Conservation (phyloP, 352 stramenopile species). For the Pythium rhizo-oryzae region DNA sequence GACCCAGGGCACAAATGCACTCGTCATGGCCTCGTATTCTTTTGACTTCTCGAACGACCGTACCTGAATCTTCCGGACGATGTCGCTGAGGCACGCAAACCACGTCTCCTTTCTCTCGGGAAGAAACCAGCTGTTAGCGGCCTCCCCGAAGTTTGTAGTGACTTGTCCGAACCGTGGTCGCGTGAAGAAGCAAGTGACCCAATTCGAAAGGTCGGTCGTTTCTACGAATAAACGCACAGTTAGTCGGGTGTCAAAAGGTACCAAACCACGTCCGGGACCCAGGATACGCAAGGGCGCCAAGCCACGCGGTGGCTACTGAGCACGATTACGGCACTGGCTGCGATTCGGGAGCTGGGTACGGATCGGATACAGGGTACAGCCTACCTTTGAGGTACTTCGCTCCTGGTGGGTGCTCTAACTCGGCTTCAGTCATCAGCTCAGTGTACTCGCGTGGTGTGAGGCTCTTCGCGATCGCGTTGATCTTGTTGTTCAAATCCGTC, state of each 20-base stretch:
- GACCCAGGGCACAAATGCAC: constrained; percentile 3
- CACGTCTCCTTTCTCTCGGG: constrained; percentile 13
- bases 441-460: constrained; percentile 4
- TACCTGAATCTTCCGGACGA: constrained; percentile 20
- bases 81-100: constrained; percentile 14
- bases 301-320: neutral
- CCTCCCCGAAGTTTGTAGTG: constrained; percentile 23
- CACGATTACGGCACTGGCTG: neutral
- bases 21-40: constrained; percentile 5
- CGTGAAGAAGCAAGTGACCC: constrained; percentile 6
- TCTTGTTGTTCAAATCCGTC: constrained; percentile 13
- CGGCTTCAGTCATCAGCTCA: neutral
- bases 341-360: neutral
- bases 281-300: neutral
- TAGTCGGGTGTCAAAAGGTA: neutral
- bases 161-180: constrained; percentile 19
- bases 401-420: neutral
- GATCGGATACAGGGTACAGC: neutral
- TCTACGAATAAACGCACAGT: constrained; percentile 6
- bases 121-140: constrained; percentile 25
- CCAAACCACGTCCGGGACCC: neutral
- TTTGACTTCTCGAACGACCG: constrained; percentile 8
- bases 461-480: constrained; percentile 4
- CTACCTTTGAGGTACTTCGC: constrained; percentile 10
- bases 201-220: constrained; percentile 3